phyloP scores from a whole-genome alignment of 2,329 filamentous ascomycete genomes.

The Chrysoporthe deuterocubensis region DNA sequence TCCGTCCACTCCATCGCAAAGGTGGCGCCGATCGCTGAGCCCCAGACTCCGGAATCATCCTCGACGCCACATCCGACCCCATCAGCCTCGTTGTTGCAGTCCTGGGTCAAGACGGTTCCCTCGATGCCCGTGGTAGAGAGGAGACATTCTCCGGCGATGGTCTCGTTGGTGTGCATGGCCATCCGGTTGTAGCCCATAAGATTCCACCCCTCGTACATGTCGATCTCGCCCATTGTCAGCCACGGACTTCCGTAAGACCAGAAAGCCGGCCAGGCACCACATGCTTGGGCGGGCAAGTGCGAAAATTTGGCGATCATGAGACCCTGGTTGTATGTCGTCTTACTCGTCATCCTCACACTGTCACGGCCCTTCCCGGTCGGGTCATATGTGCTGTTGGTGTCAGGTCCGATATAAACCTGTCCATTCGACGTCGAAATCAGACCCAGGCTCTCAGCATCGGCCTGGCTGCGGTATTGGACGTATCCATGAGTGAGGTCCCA shows the following conservation, averaged over 20 bases:
- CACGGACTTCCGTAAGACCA: constrained; percentile 23
- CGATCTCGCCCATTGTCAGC: constrained; percentile 24
- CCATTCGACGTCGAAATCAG: constrained; percentile 39
- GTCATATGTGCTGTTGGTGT: constrained; percentile 17
- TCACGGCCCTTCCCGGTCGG: constrained; percentile 10
- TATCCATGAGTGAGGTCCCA: constrained; percentile 68
- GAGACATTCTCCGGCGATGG: constrained; percentile 12
- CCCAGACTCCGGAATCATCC: constrained; percentile 17
- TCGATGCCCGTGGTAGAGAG: constrained; percentile 10
- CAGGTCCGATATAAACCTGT: constrained; percentile 16
- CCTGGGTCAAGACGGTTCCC: constrained; percentile 10
- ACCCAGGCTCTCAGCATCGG: constrained; percentile 41
- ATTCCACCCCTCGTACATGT: constrained; percentile 21
- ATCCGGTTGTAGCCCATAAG: constrained; percentile 17
- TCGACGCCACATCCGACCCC: constrained; percentile 15
- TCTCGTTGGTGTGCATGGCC: constrained; percentile 23
- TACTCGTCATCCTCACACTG: constrained; percentile 23
- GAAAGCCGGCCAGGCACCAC: constrained; percentile 27
- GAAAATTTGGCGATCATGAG: constrained; percentile 23
- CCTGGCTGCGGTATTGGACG: constrained; percentile 55
- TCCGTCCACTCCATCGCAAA: constrained; percentile 24
- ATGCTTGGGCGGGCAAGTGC: constrained; percentile 22
- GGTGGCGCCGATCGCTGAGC: constrained; percentile 13
- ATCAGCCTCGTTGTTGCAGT: constrained; percentile 14
- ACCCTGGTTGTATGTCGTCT: constrained; percentile 19